These are phyloP conservation scores for Reutealis trisperma DNA, from an alignment of 345 rosid species.

Conservation along the genomic window DNA sequence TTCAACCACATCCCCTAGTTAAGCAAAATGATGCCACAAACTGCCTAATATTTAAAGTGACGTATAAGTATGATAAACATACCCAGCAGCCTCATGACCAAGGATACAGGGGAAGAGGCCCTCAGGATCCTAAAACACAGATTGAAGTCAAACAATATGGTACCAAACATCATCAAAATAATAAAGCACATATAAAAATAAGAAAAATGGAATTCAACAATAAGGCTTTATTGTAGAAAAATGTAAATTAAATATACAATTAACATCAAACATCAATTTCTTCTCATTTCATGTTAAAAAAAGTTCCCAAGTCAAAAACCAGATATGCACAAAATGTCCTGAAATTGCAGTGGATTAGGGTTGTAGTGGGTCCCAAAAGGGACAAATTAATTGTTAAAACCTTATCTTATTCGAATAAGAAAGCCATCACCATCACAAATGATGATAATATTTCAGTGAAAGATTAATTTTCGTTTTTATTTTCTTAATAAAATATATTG, in stretches of 20 bases:
- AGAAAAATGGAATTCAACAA: background rate
- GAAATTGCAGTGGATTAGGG: background rate
- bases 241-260: background rate
- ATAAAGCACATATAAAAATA: background rate
- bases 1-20: slow-evolving; percentile 3
- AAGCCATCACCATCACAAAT: background rate
- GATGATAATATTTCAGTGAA: background rate
- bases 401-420: background rate
- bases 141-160: slow-evolving; percentile 4
- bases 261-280: background rate
- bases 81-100: slow-evolving; percentile 99
- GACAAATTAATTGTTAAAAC: background rate
- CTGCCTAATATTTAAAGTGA: background rate
- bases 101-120: slow-evolving; percentile 95
- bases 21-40: slow-evolving; percentile 4
- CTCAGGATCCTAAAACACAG: slow-evolving; percentile 77
- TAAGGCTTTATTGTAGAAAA: background rate
- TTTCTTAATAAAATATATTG: background rate
- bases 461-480: background rate
- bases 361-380: background rate
- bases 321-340: background rate
- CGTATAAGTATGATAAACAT: slow-evolving; percentile 14
- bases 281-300: background rate
- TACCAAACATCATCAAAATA: background rate
- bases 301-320: background rate